A percentile compares a stretch with the other conserved stretches of the same genome.
phyloP scores from a whole-genome alignment of 2,329 filamentous ascomycete species.

The Aspergillus ibericus region DNA sequence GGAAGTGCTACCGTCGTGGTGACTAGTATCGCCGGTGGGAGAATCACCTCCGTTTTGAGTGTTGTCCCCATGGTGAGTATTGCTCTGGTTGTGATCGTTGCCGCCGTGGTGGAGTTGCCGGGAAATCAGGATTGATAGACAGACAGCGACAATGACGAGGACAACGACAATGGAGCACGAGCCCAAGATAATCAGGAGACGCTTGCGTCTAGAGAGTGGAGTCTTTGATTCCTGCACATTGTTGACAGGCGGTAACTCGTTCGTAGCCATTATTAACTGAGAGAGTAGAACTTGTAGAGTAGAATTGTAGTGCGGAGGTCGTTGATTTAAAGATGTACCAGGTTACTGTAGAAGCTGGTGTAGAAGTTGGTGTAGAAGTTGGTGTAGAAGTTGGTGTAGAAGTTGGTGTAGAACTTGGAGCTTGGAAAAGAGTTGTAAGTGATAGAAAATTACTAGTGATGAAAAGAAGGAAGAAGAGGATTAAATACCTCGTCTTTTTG shows the following conservation, averaged over 20 bases:
- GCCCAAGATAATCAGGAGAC: not conserved
- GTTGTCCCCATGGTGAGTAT: not conserved
- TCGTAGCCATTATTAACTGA: not conserved
- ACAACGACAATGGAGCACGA: not conserved
- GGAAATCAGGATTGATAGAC: not conserved
- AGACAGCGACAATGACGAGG: not conserved
- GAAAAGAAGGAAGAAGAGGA: not conserved
- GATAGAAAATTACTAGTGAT: not conserved
- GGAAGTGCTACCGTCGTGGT: not conserved
- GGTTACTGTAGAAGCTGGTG: no score
- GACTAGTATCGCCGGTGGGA: not conserved
- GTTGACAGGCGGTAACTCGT: not conserved
- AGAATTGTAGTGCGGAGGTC: no score
- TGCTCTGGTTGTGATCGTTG: not conserved
- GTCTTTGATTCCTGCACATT: not conserved
- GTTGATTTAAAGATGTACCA: not conserved
- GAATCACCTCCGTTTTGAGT: not conserved
- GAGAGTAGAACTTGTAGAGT: not conserved
- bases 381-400: not conserved
- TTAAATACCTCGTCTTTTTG: not conserved
- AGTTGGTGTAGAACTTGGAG: not conserved
- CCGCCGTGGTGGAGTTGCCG: not conserved
- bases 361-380: not conserved
- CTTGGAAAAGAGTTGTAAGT: not conserved
- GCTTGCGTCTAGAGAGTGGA: not conserved